A percentile compares a stretch with the other conserved stretches of the same genome.
phyloP scores from a whole-genome alignment of 1,284 basidiomycete genomes.

The Apiotrichum siamense region DNA sequence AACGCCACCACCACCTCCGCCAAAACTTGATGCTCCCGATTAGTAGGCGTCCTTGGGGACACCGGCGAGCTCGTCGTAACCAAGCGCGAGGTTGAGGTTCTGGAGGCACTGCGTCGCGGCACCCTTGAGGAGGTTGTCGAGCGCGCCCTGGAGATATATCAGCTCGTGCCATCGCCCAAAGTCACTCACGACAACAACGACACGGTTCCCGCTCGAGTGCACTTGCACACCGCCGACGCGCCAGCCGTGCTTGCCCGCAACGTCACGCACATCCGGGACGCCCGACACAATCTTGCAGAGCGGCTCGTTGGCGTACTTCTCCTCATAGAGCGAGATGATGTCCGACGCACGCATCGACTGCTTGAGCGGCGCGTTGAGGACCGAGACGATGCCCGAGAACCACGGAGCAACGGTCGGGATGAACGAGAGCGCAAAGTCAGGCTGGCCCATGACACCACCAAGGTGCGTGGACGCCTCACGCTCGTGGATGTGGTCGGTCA shows the following conservation, averaged over 20 bases:
- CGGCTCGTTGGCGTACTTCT: constrained; percentile 69
- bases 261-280: constrained; percentile 71
- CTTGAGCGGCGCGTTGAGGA: constrained; percentile 72
- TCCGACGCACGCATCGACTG: constrained; percentile 62
- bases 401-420: constrained; percentile 83
- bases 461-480: constrained; percentile 85
- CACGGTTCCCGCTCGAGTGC: constrained; percentile 77
- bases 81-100: constrained; percentile 92
- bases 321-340: constrained; percentile 67
- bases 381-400: constrained; percentile 94
- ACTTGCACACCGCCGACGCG: constrained; percentile 90
- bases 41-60: constrained; percentile 54
- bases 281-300: constrained; percentile 62
- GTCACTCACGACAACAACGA: constrained; percentile 76
- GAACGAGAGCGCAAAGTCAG: constrained; percentile 68
- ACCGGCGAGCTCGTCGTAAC: constrained; percentile 83
- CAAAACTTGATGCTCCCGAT: no score
- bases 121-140: constrained; percentile 95
- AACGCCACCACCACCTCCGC: background rate
- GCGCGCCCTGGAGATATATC: constrained; percentile 59
- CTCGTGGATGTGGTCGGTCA: constrained; percentile 98
- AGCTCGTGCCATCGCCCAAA: no score
- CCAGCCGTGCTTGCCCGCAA: constrained; percentile 81
- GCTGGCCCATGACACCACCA: constrained; percentile 53
- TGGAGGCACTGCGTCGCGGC: constrained; percentile 96